Conservation (phyloP, 306 rosid species). For the Cucumis cinereus region DNA sequence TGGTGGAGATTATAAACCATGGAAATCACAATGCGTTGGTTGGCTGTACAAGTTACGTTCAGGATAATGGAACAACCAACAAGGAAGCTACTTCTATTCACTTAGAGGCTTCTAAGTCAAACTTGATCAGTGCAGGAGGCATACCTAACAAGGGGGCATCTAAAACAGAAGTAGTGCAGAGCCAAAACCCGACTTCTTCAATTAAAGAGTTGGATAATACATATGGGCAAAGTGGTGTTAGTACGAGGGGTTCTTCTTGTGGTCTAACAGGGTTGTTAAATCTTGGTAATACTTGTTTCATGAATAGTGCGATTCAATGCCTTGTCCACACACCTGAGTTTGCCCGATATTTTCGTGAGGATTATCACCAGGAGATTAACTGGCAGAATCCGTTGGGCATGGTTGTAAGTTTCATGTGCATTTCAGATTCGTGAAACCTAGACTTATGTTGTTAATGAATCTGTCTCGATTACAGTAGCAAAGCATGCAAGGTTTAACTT, state of each 20-base stretch:
- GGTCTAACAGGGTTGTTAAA: slow-evolving; percentile 90
- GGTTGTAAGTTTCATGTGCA: slow-evolving; percentile 69
- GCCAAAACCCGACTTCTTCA: slow-evolving; percentile 39
- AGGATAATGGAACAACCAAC: slow-evolving; percentile 62
- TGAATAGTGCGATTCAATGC: slow-evolving; percentile 97
- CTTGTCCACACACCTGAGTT: slow-evolving; percentile 97
- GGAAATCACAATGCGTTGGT: slow-evolving; percentile 30
- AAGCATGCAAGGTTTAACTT: neutral
- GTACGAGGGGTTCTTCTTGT: slow-evolving; percentile 79
- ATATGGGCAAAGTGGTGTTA: slow-evolving; percentile 51
- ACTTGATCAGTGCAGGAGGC: slow-evolving; percentile 75
- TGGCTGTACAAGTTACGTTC: slow-evolving; percentile 36
- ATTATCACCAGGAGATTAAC: slow-evolving; percentile 92
- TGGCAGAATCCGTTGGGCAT: slow-evolving; percentile 91
- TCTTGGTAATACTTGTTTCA: slow-evolving; percentile 98
- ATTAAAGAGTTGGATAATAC: slow-evolving; percentile 60
- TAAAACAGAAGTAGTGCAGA: slow-evolving; percentile 48
- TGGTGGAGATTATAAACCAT: slow-evolving; percentile 75
- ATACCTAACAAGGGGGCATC: slow-evolving; percentile 61
- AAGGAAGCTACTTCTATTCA: slow-evolving; percentile 59
- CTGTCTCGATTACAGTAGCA: neutral
- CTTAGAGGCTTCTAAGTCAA: slow-evolving; percentile 72
- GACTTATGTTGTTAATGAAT: neutral
- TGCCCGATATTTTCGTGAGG: slow-evolving; percentile 82
- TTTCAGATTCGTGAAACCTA: slow-evolving; percentile 3